Conservation (phyloP, 2,329 filamentous ascomycete genomes). For the Emmonsia crescens region DNA sequence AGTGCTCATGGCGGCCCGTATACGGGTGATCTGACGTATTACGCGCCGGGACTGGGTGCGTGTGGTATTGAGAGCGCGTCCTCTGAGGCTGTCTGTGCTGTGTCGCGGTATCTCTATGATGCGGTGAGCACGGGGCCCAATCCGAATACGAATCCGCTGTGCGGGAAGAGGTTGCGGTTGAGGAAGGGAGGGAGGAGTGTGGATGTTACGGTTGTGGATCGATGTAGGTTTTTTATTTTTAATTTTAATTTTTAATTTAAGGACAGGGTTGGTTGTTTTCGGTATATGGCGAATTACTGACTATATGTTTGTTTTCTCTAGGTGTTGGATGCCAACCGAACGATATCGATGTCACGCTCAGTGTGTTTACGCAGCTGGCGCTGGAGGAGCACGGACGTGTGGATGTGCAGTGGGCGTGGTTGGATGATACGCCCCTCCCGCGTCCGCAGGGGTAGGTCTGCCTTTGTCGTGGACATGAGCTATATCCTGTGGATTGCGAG, state of each 20-base stretch:
- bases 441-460: slow-evolving; percentile 5
- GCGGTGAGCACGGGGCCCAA: slow-evolving; percentile 41
- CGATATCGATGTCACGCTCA: slow-evolving; percentile 41
- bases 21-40: slow-evolving; percentile 60
- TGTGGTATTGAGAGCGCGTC: slow-evolving; percentile 51
- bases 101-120: slow-evolving; percentile 59
- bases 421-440: slow-evolving; percentile 28
- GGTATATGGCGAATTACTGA: slow-evolving; percentile 12
- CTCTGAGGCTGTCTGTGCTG: slow-evolving; percentile 52
- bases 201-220: slow-evolving; percentile 57
- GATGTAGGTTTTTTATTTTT: slow-evolving; percentile 36
- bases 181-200: slow-evolving; percentile 44
- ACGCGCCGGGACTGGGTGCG: slow-evolving; percentile 54
- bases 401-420: slow-evolving; percentile 41
- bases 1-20: slow-evolving; percentile 40
- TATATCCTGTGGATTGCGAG: neutral
- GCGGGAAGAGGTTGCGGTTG: slow-evolving; percentile 56
- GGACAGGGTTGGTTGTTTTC: too few relatives aligned
- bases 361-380: slow-evolving; percentile 40
- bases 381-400: slow-evolving; percentile 38
- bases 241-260: slow-evolving; percentile 2
- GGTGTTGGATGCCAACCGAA: slow-evolving; percentile 38
- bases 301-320: slow-evolving; percentile 11
- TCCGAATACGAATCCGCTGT: slow-evolving; percentile 57
- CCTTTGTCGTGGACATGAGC: neutral